Conservation (phyloP, 2,329 filamentous ascomycete genomes). For the Zasmidium citrigriseum region DNA sequence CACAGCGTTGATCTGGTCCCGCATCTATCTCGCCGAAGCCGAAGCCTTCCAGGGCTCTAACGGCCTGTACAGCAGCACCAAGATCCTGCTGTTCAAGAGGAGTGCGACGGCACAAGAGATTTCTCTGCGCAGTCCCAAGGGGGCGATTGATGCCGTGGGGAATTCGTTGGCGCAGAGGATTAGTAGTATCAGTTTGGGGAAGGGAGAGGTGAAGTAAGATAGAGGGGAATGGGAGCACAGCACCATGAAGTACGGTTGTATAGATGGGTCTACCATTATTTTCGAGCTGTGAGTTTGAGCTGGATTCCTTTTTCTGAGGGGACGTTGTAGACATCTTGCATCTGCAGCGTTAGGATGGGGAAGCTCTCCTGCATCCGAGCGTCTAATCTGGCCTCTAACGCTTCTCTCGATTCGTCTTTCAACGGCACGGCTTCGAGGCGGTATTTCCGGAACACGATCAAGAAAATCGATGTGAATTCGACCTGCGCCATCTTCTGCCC, state of each 20-base stretch:
- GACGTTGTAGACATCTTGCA: slow-evolving; percentile 29
- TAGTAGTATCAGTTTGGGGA: slow-evolving; percentile 49
- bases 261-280: too few species aligned
- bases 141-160: slow-evolving; percentile 90
- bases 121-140: slow-evolving; percentile 73
- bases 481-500: slow-evolving; percentile 59
- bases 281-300: slow-evolving; percentile 18
- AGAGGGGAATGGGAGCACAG: background rate
- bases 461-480: slow-evolving; percentile 53
- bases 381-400: slow-evolving; percentile 25
- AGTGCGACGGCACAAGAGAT: slow-evolving; percentile 60
- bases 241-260: background rate
- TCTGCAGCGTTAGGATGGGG: slow-evolving; percentile 30
- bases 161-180: slow-evolving; percentile 87
- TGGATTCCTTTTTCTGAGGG: slow-evolving; percentile 13
- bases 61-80: slow-evolving; percentile 91
- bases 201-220: background rate
- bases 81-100: slow-evolving; percentile 81
- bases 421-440: slow-evolving; percentile 25
- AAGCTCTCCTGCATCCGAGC: slow-evolving; percentile 24
- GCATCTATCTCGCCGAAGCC: slow-evolving; percentile 86
- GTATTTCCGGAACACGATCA: slow-evolving; percentile 36
- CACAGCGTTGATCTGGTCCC: slow-evolving; percentile 89
- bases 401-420: slow-evolving; percentile 12
- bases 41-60: slow-evolving; percentile 76